Evolutionary conservation across 306 rosid genomes (phyloP), one percentile per base, ranked within the genome.

Genomic region (Vigna trinervia): DNA sequence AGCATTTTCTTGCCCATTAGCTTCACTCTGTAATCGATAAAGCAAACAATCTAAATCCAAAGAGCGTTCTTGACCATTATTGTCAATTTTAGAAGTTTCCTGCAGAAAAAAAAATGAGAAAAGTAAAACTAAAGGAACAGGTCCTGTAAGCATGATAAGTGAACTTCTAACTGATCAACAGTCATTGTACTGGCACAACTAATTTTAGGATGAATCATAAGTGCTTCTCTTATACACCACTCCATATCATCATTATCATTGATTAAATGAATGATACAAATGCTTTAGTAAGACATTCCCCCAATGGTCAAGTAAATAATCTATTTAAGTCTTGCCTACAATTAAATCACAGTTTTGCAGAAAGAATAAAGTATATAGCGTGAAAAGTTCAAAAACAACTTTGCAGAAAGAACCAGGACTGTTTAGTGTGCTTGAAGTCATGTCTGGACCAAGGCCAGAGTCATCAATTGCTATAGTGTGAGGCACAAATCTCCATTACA

Each of bases 191-290:
- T 12, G 58, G 69, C 54, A 78, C 76, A 78, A 88, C 74, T 84
- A 50, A 22, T 68, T 78, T 86, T 78, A 59, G 71, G 72, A 75
- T 14, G 51, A 63, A 11, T 38, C 36, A 59, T 76, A 53, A 88
- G 80, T 60, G 86, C 89, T 78, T 89, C 84, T 67, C 74, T 83
- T 19, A 86, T 85, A 86, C 91, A 86, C 64, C 65, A 74, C 60
- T 82, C 85, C 75, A 89, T 77, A 74, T 90, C 87, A 47, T 91
- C 88, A 80, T 85, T 88, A 54, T 60, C 81, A 71, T 77, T 83
- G 50, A 90, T 85, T 57, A 88, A 22, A 43, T 36, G 96, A 92
- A 83, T 87, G 90, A 83, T 73, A 76, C 74, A 71, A 54, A 34
- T 74, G 89, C 63, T 81, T 87, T 75, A 86, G 83, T 60, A 84